Conservation (phyloP, 2,329 filamentous ascomycete genomes). For the Alternaria gaisen region DNA sequence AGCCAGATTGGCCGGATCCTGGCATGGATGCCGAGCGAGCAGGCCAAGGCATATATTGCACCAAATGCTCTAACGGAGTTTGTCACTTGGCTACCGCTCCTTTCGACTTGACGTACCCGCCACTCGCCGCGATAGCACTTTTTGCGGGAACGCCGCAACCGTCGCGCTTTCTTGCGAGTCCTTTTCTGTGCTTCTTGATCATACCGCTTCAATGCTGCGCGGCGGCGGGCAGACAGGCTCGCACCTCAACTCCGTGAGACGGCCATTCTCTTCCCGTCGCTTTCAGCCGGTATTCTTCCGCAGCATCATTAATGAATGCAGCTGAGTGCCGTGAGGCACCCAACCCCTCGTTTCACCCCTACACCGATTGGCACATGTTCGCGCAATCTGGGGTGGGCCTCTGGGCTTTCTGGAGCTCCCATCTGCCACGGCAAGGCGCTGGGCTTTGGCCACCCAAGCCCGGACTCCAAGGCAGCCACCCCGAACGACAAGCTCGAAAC, state of each 20-base stretch:
- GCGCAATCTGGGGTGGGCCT: constrained; percentile 22
- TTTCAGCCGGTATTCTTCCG: constrained; percentile 45
- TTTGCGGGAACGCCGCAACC: constrained; percentile 1
- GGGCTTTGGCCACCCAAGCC: constrained; percentile 10
- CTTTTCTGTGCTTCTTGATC: constrained; percentile 12
- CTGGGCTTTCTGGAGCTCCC: neutral
- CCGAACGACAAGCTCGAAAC: constrained; percentile 8
- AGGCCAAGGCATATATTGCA: constrained; percentile 37
- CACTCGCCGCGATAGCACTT: constrained; percentile 15
- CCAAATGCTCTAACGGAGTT: constrained; percentile 26
- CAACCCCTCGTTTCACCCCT: constrained; percentile 32
- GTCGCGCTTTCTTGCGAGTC: constrained; percentile 2
- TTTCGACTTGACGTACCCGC: constrained; percentile 8
- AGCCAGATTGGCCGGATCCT: constrained; percentile 39
- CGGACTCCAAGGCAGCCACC: constrained; percentile 18
- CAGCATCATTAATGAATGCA: constrained; percentile 33
- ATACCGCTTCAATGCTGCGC: constrained; percentile 9
- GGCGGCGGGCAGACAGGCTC: constrained; percentile 6
- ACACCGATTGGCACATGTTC: constrained; percentile 28
- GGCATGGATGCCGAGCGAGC: constrained; percentile 22
- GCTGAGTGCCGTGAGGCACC: constrained; percentile 17
- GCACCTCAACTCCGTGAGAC: constrained; percentile 10
- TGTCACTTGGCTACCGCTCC: constrained; percentile 22
- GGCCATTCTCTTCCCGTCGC: constrained; percentile 20
- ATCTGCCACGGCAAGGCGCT: constrained; percentile 13